Percentiles rank a stretch among this genome's conserved stretches.
Evolutionary conservation across 1,284 basidiomycete species (phyloP).

Genomic region (Mycena citricolor): DNA sequence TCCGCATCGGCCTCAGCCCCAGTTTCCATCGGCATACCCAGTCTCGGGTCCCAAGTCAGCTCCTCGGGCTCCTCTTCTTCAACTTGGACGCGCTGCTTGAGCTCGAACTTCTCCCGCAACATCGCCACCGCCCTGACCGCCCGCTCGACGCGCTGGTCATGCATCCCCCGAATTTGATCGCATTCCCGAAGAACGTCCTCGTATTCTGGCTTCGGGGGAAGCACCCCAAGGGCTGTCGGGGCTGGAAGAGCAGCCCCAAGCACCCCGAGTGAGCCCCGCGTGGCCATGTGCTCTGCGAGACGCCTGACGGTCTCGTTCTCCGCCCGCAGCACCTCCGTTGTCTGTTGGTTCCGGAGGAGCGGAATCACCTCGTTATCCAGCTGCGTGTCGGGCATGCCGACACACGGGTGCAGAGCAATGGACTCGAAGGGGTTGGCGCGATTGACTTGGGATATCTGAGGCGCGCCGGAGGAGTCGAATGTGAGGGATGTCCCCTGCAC

Average conservation of each 20-base stretch:
- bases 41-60: constrained; percentile 60
- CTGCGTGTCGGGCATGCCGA: constrained; percentile 57
- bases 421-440: constrained; percentile 52
- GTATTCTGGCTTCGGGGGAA: constrained; percentile 43
- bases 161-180: constrained; percentile 59
- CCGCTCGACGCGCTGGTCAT: constrained; percentile 70
- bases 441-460: constrained; percentile 20
- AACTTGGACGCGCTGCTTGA: constrained; percentile 71
- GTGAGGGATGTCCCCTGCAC: constrained; percentile 29
- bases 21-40: constrained; percentile 28
- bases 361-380: constrained; percentile 71
- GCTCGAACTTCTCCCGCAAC: constrained; percentile 74
- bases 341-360: constrained; percentile 73
- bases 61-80: constrained; percentile 76
- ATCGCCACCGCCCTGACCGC: constrained; percentile 71
- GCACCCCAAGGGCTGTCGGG: constrained; percentile 24
- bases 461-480: constrained; percentile 20
- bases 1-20: constrained; percentile 33
- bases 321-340: constrained; percentile 63
- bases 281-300: constrained; percentile 63
- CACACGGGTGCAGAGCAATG: constrained; percentile 64
- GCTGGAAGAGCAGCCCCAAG: constrained; percentile 33
- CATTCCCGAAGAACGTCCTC: constrained; percentile 67
- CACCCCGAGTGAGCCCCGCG: constrained; percentile 60
- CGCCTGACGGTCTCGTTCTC: constrained; percentile 71